Conservation (phyloP, 2,329 filamentous ascomycete species). For the Pseudodiploospora longispora region DNA sequence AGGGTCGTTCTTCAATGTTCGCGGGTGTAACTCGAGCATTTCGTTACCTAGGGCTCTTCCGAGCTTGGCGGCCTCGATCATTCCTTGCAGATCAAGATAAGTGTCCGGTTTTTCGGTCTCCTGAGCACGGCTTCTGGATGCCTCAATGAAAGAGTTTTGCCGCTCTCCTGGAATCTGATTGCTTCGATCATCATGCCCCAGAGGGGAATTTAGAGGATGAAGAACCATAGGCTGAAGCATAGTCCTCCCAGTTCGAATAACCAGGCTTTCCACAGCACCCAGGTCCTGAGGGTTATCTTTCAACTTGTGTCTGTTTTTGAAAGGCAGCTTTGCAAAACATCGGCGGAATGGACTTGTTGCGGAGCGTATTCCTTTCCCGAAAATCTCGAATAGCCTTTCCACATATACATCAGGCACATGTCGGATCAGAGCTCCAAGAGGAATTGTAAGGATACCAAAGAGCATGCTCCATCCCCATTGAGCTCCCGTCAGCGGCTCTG, state of each 20-base stretch:
- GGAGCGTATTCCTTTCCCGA: slow-evolving; percentile 12
- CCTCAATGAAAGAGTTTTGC: not conserved
- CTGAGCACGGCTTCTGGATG: not conserved
- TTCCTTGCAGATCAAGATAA: slow-evolving; percentile 23
- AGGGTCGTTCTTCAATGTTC: slow-evolving; percentile 31
- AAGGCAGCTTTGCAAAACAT: slow-evolving; percentile 14
- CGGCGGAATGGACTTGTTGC: slow-evolving; percentile 14
- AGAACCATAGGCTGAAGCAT: not conserved
- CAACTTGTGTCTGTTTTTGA: slow-evolving; percentile 15
- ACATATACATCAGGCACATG: slow-evolving; percentile 31
- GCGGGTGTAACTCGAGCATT: slow-evolving; percentile 31
- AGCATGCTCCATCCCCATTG: slow-evolving; percentile 66
- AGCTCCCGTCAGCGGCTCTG: slow-evolving; percentile 48
- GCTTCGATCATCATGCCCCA: not conserved
- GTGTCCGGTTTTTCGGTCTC: slow-evolving; percentile 12
- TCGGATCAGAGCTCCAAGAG: slow-evolving; percentile 41
- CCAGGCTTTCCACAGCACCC: slow-evolving; percentile 15
- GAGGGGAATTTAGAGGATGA: not conserved
- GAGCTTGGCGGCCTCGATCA: slow-evolving; percentile 24
- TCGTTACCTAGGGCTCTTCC: slow-evolving; percentile 18
- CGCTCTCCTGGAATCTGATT: not conserved
- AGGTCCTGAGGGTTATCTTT: slow-evolving; percentile 16
- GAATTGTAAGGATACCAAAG: slow-evolving; percentile 59
- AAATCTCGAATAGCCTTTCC: slow-evolving; percentile 17
- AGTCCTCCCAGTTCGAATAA: not conserved